A percentile compares a stretch with the other conserved stretches of the same genome.
Conservation (phyloP, 2,329 filamentous ascomycete species). For the Pseudomassariella vexata region DNA sequence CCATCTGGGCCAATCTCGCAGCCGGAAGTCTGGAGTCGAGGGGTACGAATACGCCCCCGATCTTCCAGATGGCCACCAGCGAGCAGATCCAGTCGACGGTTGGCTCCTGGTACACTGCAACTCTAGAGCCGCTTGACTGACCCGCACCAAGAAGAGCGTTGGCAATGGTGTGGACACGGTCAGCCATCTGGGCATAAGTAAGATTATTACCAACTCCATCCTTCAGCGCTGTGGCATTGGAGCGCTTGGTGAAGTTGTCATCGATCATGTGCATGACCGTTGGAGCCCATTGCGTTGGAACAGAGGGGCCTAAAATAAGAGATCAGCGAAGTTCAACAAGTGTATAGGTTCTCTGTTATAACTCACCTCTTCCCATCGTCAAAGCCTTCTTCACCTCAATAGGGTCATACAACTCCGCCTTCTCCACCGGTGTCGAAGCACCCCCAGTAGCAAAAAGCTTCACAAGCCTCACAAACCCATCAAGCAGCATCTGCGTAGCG, state of each 20-base stretch:
- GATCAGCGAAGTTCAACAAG: neutral
- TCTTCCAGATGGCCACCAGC: conserved; percentile 32
- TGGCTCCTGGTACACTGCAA: conserved; percentile 35
- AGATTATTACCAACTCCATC: conserved; percentile 13
- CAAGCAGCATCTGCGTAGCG: neutral
- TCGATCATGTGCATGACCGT: conserved; percentile 30
- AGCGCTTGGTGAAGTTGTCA: conserved; percentile 17
- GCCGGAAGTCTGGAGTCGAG: conserved; percentile 28
- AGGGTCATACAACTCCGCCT: no score
- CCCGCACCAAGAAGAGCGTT: neutral
- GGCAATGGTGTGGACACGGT: conserved; percentile 28
- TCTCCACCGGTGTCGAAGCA: no score
- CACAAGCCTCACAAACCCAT: no score
- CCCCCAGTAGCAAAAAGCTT: conserved; percentile 15
- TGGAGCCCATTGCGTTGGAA: conserved; percentile 22
- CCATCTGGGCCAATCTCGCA: conserved; percentile 6
- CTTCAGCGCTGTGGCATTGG: conserved; percentile 5
- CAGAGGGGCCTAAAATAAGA: conserved; percentile 1
- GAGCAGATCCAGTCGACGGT: conserved; percentile 27
- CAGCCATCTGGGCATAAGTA: conserved; percentile 29
- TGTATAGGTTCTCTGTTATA: conserved; percentile 6
- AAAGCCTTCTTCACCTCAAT: no score
- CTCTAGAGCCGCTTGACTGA: conserved; percentile 12
- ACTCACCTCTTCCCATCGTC: conserved; percentile 8
- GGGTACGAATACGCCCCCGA: conserved; percentile 33